Base-by-base conservation (phyloP, 2,329 filamentous ascomycete species). In the Fusarium palustre region DNA sequence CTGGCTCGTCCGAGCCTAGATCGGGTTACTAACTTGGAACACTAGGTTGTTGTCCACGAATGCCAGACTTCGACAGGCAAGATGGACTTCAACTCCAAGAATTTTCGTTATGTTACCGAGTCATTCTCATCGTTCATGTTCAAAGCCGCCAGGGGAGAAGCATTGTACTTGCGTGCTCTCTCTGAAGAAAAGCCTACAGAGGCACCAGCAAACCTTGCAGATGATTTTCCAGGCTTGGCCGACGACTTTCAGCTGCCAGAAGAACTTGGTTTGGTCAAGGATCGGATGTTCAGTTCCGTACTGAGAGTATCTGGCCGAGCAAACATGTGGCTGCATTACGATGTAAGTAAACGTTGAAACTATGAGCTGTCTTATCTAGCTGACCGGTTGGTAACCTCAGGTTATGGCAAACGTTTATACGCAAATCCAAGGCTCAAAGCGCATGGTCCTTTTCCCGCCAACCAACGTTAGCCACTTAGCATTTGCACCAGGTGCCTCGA, bases 241-340 rank as follows among this genome's bases (percentile, higher is more conserved):
- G 61, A 78, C 2, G 93, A 97, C 76, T 97, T 97, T 77, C 74
- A 77, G 16, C 78, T 97, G 2, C 92, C 93, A 2, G 71, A 82
- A 2, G 82, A 88, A 64, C 81, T 97, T 12, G 78, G 78, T 0
- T 81, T 86, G 34, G 88, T 92, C 6, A 76, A 75, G 7, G 81
- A 89, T n/a, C 88, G 88, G 65, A 79, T 87, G 5, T 93, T 97
- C 76, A 95, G 91, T 76, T 94, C 92, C 4, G 90, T 94, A 0
- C 80, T 97, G 25, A 87, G 93, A 22, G 89, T 97, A 63, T 95
- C 92, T 6, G 92, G 92, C 1, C 88, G 88, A 3, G 91, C 95
- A 13, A 91, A 90, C 41, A 92, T 97, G 87, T 97, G 94, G 94
- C 83, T 97, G 33, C 93, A 97, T 79, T 97, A 96, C 81, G 92